Evolutionary conservation across 352 stramenopile species (phyloP), one percentile per base, ranked within the genome.

Genomic region (Phytophthora aleatoria): DNA sequence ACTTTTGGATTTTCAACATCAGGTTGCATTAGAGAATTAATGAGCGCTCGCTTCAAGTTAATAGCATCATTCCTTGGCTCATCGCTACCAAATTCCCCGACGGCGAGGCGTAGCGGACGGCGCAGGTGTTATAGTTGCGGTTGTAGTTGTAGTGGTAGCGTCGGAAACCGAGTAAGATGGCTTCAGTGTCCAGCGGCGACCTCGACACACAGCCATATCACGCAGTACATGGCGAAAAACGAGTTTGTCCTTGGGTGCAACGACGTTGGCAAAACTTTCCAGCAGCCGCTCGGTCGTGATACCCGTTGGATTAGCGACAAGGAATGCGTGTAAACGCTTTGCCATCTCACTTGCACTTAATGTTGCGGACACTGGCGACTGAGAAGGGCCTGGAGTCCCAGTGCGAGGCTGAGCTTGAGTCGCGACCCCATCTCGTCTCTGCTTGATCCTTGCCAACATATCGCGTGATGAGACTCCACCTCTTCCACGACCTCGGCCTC

Each of bases 271-370:
- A 66, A 98, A 99, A 56, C 80, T 77, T 12, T 93, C 81, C 7
- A 98, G 72, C 30, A 99, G 77, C 52, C 95, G 73, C 57, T 96
- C 85, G 1, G 93, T 98, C 39, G 92, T 94, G 20, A 91, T 89
- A 5, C 90, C 91, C 30, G 51, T 57, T 13, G 54, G 57, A 28
- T 74, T 69, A 10, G 74, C 30, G 1, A 68, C 65, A 20, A 98
- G 77, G 64, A 96, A 98, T 11, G 87, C 77, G 60, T 90, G 82
- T 51, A 98, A 76, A 39, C 88, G 76, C 64, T 76, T 83, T 12
- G 83, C 73, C 65, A 93, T 85, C 11, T 92, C 84, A 45, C 75
- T 67, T 5, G 71, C 77, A 35, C 71, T 74, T 49, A 90, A 27
- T 30, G 69, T 5, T 6, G 54, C 33, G 3, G 58, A 33, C 1